Evolutionary conservation across 1,284 basidiomycete species (phyloP), one percentile per base, ranked within the genome.

Genomic region (Polyporus tsugae): DNA sequence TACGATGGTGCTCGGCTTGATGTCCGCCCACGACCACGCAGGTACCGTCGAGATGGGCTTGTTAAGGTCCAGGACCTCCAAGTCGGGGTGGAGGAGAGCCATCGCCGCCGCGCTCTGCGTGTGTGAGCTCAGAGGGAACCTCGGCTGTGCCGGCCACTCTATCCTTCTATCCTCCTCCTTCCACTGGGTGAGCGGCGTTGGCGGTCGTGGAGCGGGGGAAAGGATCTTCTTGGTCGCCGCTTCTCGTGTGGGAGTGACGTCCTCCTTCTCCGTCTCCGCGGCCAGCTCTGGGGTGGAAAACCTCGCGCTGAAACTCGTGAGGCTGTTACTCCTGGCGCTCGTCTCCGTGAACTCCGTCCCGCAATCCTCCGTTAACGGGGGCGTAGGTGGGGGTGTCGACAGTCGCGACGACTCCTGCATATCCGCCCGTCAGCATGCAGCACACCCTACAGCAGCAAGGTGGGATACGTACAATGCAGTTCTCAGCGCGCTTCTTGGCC

Each of bases 401-500:
- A 59, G 44, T 41, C 65, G 53, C 11, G 60, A 57, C 25, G 53
- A 61, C 25, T 42, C 46, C 61, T 62, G 29, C 36, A 19, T 33
- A 13, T 25, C n/a, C 46, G 9, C 38, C 10, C 13, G 17, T 65
- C 22, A 62, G 53, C 39, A 38, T 5, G 22, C 39, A 53, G 52
- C 52, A 17, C 29, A 39, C 41, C 35, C 29, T 7, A 60, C 42
- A 5, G 11, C 19, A 36, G 9, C 13, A 0, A 41, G 17, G 38
- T 17, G n/a, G 33, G 25, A 42, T 9, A 49, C 67, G 33, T 9
- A 74, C 72, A 52, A 72, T 69, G 10, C 62, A 69, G 25, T 69
- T 70, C 41, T 64, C 73, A 29, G 72, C 72, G 33, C 71, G 69
- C 35, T 71, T 69, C 46, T 75, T 71, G 44, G 75, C 73, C 42